Evolutionary conservation across 2,329 filamentous ascomycete species (phyloP).

Genomic region (Metarhizium robertsii): DNA sequence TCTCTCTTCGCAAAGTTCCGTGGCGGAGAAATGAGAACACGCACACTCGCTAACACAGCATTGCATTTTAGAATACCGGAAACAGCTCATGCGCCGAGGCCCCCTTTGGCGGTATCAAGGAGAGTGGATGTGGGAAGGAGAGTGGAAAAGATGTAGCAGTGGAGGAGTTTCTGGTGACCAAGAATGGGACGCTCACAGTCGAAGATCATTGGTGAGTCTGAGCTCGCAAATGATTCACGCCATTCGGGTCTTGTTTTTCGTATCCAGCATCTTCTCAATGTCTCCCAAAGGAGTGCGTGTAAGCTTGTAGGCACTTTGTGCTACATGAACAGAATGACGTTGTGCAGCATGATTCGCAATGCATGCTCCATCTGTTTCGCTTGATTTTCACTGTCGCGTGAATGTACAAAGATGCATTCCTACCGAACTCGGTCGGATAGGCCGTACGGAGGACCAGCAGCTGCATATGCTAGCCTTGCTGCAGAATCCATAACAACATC

Average conservation of each 20-base stretch:
- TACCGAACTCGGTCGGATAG: neutral
- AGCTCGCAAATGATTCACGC: neutral
- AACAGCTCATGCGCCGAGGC: conserved; percentile 32
- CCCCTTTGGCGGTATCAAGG: conserved; percentile 39
- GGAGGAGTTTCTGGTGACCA: conserved; percentile 36
- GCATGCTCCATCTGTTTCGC: neutral
- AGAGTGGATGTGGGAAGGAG: conserved; percentile 37
- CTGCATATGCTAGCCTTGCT: neutral
- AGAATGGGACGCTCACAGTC: conserved; percentile 34
- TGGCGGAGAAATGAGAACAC: neutral
- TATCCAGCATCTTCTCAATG: neutral
- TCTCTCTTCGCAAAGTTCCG: neutral
- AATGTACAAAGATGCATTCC: neutral
- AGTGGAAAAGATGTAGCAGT: conserved; percentile 37
- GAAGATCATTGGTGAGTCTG: conserved; percentile 12
- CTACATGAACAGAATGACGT: no score
- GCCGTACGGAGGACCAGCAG: neutral
- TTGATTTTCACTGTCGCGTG: neutral
- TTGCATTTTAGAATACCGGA: conserved; percentile 24
- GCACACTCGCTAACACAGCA: neutral
- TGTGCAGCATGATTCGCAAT: neutral
- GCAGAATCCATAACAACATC: neutral
- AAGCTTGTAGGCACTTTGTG: neutral
- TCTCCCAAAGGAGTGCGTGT: neutral
- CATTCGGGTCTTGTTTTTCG: neutral